phyloP scores from a whole-genome alignment of 176 grass and related monocot genomes.

The Avena sativa region DNA sequence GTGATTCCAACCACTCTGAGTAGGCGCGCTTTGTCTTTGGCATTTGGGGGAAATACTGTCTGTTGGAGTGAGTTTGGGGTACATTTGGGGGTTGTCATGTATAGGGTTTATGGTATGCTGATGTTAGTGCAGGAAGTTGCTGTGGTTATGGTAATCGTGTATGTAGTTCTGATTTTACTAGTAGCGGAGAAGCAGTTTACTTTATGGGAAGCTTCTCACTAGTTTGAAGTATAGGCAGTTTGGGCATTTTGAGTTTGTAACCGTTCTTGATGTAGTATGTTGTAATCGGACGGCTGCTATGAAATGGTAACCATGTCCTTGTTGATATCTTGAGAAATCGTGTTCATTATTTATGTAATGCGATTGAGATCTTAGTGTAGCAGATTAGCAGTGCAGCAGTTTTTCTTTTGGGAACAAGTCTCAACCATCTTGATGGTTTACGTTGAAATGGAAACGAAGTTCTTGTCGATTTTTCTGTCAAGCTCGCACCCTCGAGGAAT shows the following conservation, averaged over 20 bases:
- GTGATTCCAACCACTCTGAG: not conserved
- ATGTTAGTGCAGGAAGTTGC: not conserved
- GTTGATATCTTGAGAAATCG: not conserved
- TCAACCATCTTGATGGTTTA: not conserved
- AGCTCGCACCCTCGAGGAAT: no score
- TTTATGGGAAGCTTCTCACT: not conserved
- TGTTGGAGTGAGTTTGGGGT: not conserved
- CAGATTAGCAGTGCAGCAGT: no score
- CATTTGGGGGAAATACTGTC: not conserved
- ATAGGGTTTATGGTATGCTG: not conserved
- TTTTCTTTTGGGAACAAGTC: not conserved
- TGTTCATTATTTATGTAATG: not conserved
- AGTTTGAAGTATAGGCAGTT: not conserved
- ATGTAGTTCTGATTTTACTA: not conserved
- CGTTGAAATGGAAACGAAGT: not conserved
- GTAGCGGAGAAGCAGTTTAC: not conserved
- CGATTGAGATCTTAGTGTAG: not conserved
- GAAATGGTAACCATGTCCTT: not conserved
- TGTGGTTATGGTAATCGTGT: not conserved
- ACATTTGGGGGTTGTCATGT: conserved; percentile 29
- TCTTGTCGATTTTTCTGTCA: no score
- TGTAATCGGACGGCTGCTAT: not conserved
- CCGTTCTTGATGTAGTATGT: not conserved
- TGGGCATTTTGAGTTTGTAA: not conserved
- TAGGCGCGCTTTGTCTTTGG: not conserved